These are phyloP conservation scores for Apiotrichum veenhuisii DNA, from an alignment of 1,284 basidiomycete genomes.

Conservation along the genomic window DNA sequence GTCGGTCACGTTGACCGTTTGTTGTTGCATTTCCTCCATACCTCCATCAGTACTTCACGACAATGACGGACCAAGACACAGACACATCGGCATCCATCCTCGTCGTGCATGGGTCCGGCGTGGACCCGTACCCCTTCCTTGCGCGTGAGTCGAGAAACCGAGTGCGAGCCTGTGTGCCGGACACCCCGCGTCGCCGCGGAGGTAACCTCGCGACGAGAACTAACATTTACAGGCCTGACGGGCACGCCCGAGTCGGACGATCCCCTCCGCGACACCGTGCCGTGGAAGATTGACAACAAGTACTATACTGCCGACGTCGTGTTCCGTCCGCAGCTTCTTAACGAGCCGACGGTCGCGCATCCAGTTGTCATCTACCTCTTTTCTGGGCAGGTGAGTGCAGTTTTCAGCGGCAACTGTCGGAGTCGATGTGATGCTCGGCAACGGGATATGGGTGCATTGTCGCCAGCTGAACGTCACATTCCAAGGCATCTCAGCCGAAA, in stretches of 20 bases:
- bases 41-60: not conserved
- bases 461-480: too few species aligned
- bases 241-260: not conserved
- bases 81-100: constrained; percentile 24
- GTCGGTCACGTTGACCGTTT: not conserved
- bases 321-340: constrained; percentile 54
- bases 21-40: not conserved
- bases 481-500: too few species aligned
- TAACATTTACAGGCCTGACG: constrained; percentile 15
- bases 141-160: constrained; percentile 11
- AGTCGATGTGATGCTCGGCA: too few species aligned
- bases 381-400: constrained; percentile 4
- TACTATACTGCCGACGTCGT: constrained; percentile 77
- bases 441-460: too few species aligned
- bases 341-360: constrained; percentile 35
- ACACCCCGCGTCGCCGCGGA: too few species aligned
- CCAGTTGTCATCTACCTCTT: constrained; percentile 31
- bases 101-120: constrained; percentile 20
- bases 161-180: too few species aligned
- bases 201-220: not conserved
- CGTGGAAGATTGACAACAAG: constrained; percentile 76
- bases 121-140: constrained; percentile 27
- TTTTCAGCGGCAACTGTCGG: not conserved
- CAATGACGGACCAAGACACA: not conserved
- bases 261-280: constrained; percentile 43